Conservation (phyloP, 2,329 filamentous ascomycete genomes). For the Polychaeton citri region DNA sequence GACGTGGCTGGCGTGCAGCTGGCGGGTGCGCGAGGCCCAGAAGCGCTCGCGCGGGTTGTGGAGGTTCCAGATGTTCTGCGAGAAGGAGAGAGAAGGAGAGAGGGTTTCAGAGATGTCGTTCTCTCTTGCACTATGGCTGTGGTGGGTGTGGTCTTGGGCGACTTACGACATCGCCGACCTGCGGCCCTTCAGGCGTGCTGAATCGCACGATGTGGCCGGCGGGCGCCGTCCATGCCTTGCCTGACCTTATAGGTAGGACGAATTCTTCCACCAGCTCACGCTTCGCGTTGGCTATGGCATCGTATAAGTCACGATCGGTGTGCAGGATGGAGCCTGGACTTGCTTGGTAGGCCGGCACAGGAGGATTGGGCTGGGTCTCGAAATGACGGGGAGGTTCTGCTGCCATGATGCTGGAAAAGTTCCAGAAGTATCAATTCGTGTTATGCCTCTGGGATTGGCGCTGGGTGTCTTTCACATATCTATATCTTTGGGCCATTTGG, state of each 20-base stretch:
- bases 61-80: constrained; percentile 59
- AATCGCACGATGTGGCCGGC: constrained; percentile 58
- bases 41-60: constrained; percentile 67
- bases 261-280: constrained; percentile 24
- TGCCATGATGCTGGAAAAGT: background rate
- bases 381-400: background rate
- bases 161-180: constrained; percentile 57
- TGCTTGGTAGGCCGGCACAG: constrained; percentile 20
- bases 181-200: constrained; percentile 62
- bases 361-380: constrained; percentile 3
- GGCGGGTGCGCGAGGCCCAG: constrained; percentile 67
- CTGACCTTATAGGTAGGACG: constrained; percentile 59
- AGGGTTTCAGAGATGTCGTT: too few species aligned
- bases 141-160: too few species aligned
- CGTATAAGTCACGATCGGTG: constrained; percentile 16
- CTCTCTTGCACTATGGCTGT: too few species aligned
- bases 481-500: too few species aligned
- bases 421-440: background rate
- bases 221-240: constrained; percentile 57
- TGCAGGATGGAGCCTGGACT: constrained; percentile 17
- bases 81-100: too few species aligned
- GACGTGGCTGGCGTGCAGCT: constrained; percentile 66
- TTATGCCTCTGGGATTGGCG: too few species aligned
- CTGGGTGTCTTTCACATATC: too few species aligned
- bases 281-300: constrained; percentile 9